phyloP scores from a whole-genome alignment of 441 rosid genomes.

The Sinapis alba region DNA sequence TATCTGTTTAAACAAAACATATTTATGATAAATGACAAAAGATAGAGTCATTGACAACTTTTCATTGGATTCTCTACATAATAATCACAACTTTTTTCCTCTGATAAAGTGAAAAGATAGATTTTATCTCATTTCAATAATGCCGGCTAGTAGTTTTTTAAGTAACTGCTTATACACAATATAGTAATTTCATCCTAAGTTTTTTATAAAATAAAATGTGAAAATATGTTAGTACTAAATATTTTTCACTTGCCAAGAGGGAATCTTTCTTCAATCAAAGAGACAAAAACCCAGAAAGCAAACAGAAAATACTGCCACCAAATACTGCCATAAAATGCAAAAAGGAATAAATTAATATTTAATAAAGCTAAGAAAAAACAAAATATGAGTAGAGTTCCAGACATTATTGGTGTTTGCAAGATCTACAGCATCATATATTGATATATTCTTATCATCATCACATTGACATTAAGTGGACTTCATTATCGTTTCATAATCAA shows the following conservation, averaged over 20 bases:
- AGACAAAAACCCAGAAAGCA: slow-evolving; percentile 45
- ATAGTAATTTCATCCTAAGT: slow-evolving; percentile 9
- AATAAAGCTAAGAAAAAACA: slow-evolving; percentile 31
- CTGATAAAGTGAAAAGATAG: slow-evolving; percentile 38
- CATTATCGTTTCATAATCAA: slow-evolving; percentile 29
- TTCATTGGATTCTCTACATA: slow-evolving; percentile 33
- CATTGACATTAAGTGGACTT: slow-evolving; percentile 36
- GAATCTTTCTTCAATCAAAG: slow-evolving; percentile 58
- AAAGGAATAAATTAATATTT: slow-evolving; percentile 30
- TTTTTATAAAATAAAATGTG: slow-evolving; percentile 10
- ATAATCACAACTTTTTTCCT: not conserved
- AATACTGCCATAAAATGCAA: slow-evolving; percentile 41
- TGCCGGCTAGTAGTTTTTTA: slow-evolving; percentile 54
- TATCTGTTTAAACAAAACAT: slow-evolving; percentile 2
- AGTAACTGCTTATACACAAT: slow-evolving; percentile 42
- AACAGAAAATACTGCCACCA: slow-evolving; percentile 43
- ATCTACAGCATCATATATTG: slow-evolving; percentile 33
- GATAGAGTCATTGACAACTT: slow-evolving; percentile 31
- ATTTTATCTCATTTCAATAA: slow-evolving; percentile 45
- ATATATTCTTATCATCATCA: slow-evolving; percentile 35
- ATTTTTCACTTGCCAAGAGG: slow-evolving; percentile 51
- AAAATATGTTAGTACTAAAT: slow-evolving; percentile 18
- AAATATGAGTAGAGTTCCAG: slow-evolving; percentile 39
- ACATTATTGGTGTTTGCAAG: slow-evolving; percentile 43
- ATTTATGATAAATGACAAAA: slow-evolving; percentile 22